Evolutionary conservation across 1,139 yeast genomes (phyloP).

Genomic region (Suhomyces maxii): DNA sequence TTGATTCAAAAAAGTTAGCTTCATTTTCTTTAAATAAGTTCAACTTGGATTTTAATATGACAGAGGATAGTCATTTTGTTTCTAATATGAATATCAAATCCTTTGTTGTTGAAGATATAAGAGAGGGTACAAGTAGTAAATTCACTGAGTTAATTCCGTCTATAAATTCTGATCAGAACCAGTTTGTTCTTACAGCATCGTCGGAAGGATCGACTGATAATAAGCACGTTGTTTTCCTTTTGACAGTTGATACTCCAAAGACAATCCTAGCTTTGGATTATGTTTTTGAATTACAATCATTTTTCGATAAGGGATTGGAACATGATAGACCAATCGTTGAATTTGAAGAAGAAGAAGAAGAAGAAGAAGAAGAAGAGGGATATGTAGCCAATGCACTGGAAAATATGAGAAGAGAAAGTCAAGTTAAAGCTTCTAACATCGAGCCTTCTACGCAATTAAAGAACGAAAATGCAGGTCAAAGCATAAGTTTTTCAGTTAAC

Average conservation of each 20-base stretch:
- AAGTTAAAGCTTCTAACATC: neutral
- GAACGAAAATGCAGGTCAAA: neutral
- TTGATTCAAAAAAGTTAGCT: slow-evolving; percentile 54
- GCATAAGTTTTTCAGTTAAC: slow-evolving; percentile 58
- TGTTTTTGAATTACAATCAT: slow-evolving; percentile 70
- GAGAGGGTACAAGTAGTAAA: slow-evolving; percentile 61
- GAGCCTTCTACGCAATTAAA: neutral
- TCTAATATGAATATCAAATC: slow-evolving; percentile 69
- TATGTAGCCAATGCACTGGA: neutral
- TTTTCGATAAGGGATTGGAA: slow-evolving; percentile 49
- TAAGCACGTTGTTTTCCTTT: slow-evolving; percentile 49
- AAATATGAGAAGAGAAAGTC: slow-evolving; percentile 2
- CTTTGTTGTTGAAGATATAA: slow-evolving; percentile 74
- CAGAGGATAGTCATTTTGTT: slow-evolving; percentile 55
- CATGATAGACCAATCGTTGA: slow-evolving; percentile 21
- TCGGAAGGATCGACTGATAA: slow-evolving; percentile 43
- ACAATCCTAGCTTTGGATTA: slow-evolving; percentile 85
- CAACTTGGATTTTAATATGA: slow-evolving; percentile 50
- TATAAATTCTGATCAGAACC: slow-evolving; percentile 61
- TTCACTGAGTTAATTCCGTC: slow-evolving; percentile 83
- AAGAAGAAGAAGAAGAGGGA: neutral
- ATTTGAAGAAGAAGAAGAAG: slow-evolving; percentile 14
- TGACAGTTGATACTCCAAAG: slow-evolving; percentile 78
- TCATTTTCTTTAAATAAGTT: slow-evolving; percentile 63
- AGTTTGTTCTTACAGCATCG: slow-evolving; percentile 59